A percentile compares a stretch with the other conserved stretches of the same genome.
Conservation (phyloP, 164 flowering plant genomes). For the Taxillus chinensis region DNA sequence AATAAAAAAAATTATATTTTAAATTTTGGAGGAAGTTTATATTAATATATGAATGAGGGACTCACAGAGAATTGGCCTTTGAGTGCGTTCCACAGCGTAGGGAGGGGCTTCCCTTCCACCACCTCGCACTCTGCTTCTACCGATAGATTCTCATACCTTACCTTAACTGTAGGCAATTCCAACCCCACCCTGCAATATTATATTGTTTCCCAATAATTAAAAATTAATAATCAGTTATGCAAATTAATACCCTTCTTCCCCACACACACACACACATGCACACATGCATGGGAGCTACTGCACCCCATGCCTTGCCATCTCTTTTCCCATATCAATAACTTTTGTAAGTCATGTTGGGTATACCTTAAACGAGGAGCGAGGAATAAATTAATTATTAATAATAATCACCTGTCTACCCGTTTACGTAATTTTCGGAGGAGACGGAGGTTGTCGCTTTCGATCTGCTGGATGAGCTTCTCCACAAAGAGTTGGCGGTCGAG, state of each 20-base stretch:
- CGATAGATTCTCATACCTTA: conserved; percentile 35
- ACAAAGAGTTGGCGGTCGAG: conserved; percentile 36
- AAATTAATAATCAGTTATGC: too few species aligned
- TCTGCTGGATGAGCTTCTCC: conserved; percentile 46
- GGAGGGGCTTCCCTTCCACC: conserved; percentile 59
- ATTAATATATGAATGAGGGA: neutral
- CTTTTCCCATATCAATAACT: too few species aligned
- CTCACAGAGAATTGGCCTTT: conserved; percentile 31
- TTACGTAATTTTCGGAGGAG: conserved; percentile 36
- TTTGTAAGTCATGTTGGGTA: too few species aligned
- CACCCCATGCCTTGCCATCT: too few species aligned
- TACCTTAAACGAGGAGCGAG: too few species aligned
- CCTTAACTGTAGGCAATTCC: conserved; percentile 44
- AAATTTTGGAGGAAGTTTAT: too few species aligned
- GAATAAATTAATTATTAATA: too few species aligned
- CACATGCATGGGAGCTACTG: too few species aligned
- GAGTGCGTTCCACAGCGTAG: conserved; percentile 55
- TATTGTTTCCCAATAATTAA: too few species aligned
- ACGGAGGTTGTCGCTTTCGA: conserved; percentile 43
- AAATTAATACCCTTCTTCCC: too few species aligned
- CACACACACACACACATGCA: too few species aligned
- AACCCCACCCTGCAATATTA: conserved; percentile 32
- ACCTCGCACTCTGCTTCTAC: conserved; percentile 52
- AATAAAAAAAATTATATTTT: neutral
- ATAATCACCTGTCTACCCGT: conserved; percentile 48